A percentile compares a stretch with the other conserved stretches of the same genome.
These are phyloP conservation scores for Chytriomyces confervae DNA, from an alignment of 192 early-diverging fungal genomes.

Conservation along the genomic window DNA sequence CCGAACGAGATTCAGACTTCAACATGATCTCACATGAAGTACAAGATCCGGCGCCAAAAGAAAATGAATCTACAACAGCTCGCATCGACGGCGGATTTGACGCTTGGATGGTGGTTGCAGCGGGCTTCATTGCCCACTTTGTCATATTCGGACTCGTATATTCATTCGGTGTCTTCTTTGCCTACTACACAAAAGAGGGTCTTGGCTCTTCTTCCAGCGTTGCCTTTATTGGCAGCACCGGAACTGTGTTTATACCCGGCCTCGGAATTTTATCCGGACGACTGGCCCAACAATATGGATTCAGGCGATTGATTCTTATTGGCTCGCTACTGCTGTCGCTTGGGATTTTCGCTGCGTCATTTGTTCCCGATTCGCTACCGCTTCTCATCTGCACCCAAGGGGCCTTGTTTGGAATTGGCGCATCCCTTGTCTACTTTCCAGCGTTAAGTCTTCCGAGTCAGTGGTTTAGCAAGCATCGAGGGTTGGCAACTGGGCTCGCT, in stretches of 20 bases:
- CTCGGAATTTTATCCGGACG: slow-evolving; percentile 42
- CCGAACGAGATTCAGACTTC: too few relatives aligned
- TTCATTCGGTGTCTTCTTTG: not conserved
- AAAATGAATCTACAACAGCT: not conserved
- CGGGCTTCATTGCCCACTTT: slow-evolving; percentile 51
- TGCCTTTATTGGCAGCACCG: slow-evolving; percentile 40
- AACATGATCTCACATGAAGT: too few relatives aligned
- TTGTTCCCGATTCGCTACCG: slow-evolving; percentile 23
- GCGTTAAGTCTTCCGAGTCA: slow-evolving; percentile 68
- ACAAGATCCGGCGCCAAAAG: too few relatives aligned
- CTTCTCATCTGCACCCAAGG: slow-evolving; percentile 72
- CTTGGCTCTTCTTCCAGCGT: slow-evolving; percentile 26
- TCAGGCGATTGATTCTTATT: slow-evolving; percentile 47
- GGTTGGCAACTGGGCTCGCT: slow-evolving; percentile 76
- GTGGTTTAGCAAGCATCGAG: slow-evolving; percentile 72
- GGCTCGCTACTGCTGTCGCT: slow-evolving; percentile 55
- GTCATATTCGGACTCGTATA: slow-evolving; percentile 37
- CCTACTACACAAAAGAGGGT: slow-evolving; percentile 30
- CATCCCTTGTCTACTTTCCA: slow-evolving; percentile 69
- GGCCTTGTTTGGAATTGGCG: slow-evolving; percentile 74
- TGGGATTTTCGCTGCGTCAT: slow-evolving; percentile 13
- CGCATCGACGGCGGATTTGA: slow-evolving; percentile 46
- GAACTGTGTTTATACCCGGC: slow-evolving; percentile 40
- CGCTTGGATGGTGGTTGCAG: slow-evolving; percentile 50
- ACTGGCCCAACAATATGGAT: slow-evolving; percentile 54